A percentile compares a stretch with the other conserved stretches of the same genome.
Conservation (phyloP, 129 eudicot species). For the Sambucus nigra region DNA sequence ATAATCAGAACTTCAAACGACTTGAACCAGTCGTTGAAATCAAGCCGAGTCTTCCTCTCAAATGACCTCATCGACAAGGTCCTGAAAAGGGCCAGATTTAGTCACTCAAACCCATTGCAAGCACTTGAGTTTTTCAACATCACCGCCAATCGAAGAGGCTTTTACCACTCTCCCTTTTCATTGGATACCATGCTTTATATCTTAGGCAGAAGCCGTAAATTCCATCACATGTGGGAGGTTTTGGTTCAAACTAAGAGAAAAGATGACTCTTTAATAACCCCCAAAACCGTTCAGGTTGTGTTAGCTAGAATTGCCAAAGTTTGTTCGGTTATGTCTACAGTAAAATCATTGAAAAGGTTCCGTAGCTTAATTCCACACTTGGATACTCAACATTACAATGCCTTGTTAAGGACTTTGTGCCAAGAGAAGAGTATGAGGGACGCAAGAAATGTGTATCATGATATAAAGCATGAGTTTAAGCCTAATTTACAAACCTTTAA, state of each 20-base stretch:
- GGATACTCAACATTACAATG: slow-evolving; percentile 36
- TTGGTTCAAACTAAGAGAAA: slow-evolving; percentile 34
- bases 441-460: slow-evolving; percentile 52
- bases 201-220: slow-evolving; percentile 35
- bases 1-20: slow-evolving; percentile 23
- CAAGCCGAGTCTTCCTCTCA: slow-evolving; percentile 18
- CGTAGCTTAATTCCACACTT: slow-evolving; percentile 26
- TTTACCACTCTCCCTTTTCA: slow-evolving; percentile 37
- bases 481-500: slow-evolving; percentile 53
- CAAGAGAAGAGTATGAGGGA: slow-evolving; percentile 61
- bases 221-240: slow-evolving; percentile 37
- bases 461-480: slow-evolving; percentile 37
- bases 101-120: slow-evolving; percentile 35
- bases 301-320: slow-evolving; percentile 47
- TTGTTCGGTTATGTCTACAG: slow-evolving; percentile 55
- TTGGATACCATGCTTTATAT: slow-evolving; percentile 48
- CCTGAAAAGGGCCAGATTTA: slow-evolving; percentile 47
- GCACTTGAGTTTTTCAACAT: slow-evolving; percentile 40
- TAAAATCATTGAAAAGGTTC: slow-evolving; percentile 36
- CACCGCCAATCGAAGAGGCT: slow-evolving; percentile 20
- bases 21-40: slow-evolving; percentile 25
- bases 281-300: slow-evolving; percentile 43
- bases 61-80: slow-evolving; percentile 39
- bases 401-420: slow-evolving; percentile 43
- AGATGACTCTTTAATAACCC: slow-evolving; percentile 33